Conservation (phyloP, 768 basidiomycete species). For the Mycena filopes region DNA sequence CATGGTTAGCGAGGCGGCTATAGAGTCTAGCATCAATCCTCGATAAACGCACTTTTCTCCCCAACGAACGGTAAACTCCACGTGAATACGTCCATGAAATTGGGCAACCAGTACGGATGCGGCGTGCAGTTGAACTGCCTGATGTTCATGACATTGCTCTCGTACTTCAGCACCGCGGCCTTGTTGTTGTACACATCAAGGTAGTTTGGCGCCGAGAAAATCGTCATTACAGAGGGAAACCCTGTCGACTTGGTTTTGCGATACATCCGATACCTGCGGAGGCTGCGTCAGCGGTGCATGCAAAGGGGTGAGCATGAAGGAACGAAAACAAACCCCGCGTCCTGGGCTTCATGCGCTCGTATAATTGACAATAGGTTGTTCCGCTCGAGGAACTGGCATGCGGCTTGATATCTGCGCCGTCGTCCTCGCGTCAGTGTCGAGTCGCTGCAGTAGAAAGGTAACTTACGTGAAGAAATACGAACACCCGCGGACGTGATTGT, state of each 20-base stretch:
- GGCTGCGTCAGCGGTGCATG: slow-evolving; percentile 2
- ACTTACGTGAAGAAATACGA: slow-evolving; percentile 87
- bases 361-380: slow-evolving; percentile 98
- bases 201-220: slow-evolving; percentile 98
- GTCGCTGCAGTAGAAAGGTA: too few species aligned
- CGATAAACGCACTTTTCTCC: slow-evolving; percentile 91
- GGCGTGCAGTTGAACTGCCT: slow-evolving; percentile 97
- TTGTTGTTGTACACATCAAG: slow-evolving; percentile 99
- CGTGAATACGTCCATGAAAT: slow-evolving; percentile 99
- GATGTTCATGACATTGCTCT: slow-evolving; percentile 99
- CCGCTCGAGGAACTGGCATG: slow-evolving; percentile 96
- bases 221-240: slow-evolving; percentile 99
- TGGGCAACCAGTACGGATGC: slow-evolving; percentile 97
- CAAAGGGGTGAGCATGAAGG: background rate
- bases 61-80: slow-evolving; percentile 99
- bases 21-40: too few species aligned
- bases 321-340: slow-evolving; percentile 80
- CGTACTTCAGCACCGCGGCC: slow-evolving; percentile 98
- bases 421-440: slow-evolving; percentile 1
- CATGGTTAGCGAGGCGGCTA: background rate
- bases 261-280: slow-evolving; percentile 92
- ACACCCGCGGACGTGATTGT: slow-evolving; percentile 97
- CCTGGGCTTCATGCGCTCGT: slow-evolving; percentile 97
- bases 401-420: slow-evolving; percentile 85
- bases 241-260: slow-evolving; percentile 98